phyloP scores from a whole-genome alignment of 805 yeast genomes.

The Alloascoidea africana region DNA sequence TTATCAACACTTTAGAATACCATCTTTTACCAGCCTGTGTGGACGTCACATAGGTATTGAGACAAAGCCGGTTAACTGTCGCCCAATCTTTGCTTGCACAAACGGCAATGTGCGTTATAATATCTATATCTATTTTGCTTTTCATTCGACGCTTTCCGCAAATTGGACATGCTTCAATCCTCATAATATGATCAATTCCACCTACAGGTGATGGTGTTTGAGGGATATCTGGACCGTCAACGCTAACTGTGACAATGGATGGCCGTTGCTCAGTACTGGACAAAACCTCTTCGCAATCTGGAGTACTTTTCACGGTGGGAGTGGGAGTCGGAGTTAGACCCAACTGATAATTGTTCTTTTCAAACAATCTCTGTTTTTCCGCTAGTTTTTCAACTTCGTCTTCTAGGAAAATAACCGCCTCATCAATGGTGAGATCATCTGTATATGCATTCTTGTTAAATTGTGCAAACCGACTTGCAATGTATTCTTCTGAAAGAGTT shows the following conservation, averaged over 20 bases:
- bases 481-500: conserved; percentile 18
- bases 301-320: conserved; percentile 1
- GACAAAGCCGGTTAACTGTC: conserved; percentile 44
- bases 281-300: too few relatives aligned
- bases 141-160: conserved; percentile 49
- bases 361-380: neutral
- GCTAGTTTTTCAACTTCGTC: conserved; percentile 14
- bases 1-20: conserved; percentile 73
- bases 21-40: conserved; percentile 77
- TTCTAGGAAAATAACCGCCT: conserved; percentile 38
- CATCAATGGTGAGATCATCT: conserved; percentile 34
- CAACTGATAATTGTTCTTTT: neutral
- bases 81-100: conserved; percentile 75
- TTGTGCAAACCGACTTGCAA: conserved; percentile 15
- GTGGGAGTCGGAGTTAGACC: neutral
- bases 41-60: conserved; percentile 61
- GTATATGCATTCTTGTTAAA: conserved; percentile 17
- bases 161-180: conserved; percentile 62
- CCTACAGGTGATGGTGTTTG: conserved; percentile 1
- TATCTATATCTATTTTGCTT: conserved; percentile 42
- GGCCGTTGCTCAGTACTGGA: neutral
- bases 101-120: conserved; percentile 75
- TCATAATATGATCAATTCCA: conserved; percentile 28
- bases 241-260: neutral
- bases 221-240: conserved; percentile 3